Percentiles rank a stretch among this genome's conserved stretches.
phyloP scores from a whole-genome alignment of 805 yeast genomes.

The Torulaspora maleeae region DNA sequence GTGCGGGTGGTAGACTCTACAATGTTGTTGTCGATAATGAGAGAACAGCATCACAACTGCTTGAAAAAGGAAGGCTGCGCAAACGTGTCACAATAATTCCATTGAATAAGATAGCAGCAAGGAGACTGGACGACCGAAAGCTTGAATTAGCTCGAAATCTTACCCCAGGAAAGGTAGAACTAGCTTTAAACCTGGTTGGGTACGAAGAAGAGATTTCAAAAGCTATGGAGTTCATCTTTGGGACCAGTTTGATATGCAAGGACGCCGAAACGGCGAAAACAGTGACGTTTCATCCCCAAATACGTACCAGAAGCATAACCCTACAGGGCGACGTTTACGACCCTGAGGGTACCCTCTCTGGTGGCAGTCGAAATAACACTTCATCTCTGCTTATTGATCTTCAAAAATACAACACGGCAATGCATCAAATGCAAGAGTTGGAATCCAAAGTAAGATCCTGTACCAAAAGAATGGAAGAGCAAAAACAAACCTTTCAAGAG shows the following conservation, averaged over 20 bases:
- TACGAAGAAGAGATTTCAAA: slow-evolving; percentile 63
- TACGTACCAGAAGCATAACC: slow-evolving; percentile 79
- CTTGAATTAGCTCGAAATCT: slow-evolving; percentile 65
- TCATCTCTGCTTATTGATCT: slow-evolving; percentile 58
- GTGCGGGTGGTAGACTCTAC: slow-evolving; percentile 89
- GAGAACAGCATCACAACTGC: slow-evolving; percentile 71
- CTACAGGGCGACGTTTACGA: slow-evolving; percentile 91
- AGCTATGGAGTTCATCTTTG: slow-evolving; percentile 92
- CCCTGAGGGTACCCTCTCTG: slow-evolving; percentile 92
- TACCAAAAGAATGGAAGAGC: slow-evolving; percentile 39
- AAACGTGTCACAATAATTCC: slow-evolving; percentile 91
- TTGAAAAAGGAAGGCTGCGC: slow-evolving; percentile 72
- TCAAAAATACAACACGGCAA: slow-evolving; percentile 55
- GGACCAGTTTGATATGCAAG: slow-evolving; percentile 78
- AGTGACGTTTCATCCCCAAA: slow-evolving; percentile 81
- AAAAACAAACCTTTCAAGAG: slow-evolving; percentile 42
- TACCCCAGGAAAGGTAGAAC: slow-evolving; percentile 80
- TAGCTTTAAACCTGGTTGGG: slow-evolving; percentile 78
- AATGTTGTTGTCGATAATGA: slow-evolving; percentile 90
- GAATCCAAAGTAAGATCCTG: slow-evolving; percentile 43
- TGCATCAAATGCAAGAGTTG: slow-evolving; percentile 38
- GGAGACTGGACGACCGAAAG: slow-evolving; percentile 47
- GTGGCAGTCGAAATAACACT: slow-evolving; percentile 73
- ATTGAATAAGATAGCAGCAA: slow-evolving; percentile 72
- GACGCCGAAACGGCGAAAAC: slow-evolving; percentile 85